Percentiles rank a stretch among this genome's conserved stretches.
phyloP scores from a whole-genome alignment of 1,284 basidiomycete species.

The Apiotrichum akiyoshidainum region DNA sequence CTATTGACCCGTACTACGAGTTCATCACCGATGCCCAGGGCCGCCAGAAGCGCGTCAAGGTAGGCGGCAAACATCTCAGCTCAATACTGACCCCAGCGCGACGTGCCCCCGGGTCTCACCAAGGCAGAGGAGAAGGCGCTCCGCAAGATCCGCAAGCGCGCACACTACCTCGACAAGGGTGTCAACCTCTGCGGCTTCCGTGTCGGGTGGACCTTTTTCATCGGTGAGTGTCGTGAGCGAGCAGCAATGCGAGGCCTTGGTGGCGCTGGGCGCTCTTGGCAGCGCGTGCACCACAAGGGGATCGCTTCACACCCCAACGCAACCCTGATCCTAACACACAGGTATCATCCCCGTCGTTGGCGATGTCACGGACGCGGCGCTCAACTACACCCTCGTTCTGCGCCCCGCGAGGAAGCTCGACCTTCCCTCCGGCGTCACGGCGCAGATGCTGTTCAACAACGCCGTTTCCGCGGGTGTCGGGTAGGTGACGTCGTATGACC shows the following conservation, averaged over 20 bases:
- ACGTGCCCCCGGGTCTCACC: conserved; percentile 72
- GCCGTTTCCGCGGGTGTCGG: conserved; percentile 68
- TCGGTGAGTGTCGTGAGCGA: conserved; percentile 54
- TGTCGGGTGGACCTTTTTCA: conserved; percentile 80
- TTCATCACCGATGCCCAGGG: conserved; percentile 65
- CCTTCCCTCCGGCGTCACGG: conserved; percentile 65
- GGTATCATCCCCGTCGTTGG: conserved; percentile 48
- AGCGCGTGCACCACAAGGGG: background rate
- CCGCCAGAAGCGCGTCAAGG: conserved; percentile 66
- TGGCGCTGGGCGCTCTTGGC: background rate
- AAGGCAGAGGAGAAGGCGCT: conserved; percentile 72
- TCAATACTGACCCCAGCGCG: conserved; percentile 55
- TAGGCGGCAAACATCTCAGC: conserved; percentile 45
- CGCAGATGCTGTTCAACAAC: conserved; percentile 76
- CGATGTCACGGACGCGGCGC: conserved; percentile 44
- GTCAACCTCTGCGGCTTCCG: conserved; percentile 76
- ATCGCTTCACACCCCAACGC: too few species aligned
- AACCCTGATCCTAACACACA: conserved; percentile 14
- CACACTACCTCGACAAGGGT: conserved; percentile 88
- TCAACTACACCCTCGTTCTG: conserved; percentile 74
- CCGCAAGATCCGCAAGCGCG: conserved; percentile 68
- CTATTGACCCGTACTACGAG: conserved; percentile 77
- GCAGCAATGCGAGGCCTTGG: background rate
- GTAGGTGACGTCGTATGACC: conserved; percentile 17
- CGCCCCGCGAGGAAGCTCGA: conserved; percentile 65